Base-by-base conservation (phyloP, 805 yeast genomes). In the Cyberlindnera maritima region DNA sequence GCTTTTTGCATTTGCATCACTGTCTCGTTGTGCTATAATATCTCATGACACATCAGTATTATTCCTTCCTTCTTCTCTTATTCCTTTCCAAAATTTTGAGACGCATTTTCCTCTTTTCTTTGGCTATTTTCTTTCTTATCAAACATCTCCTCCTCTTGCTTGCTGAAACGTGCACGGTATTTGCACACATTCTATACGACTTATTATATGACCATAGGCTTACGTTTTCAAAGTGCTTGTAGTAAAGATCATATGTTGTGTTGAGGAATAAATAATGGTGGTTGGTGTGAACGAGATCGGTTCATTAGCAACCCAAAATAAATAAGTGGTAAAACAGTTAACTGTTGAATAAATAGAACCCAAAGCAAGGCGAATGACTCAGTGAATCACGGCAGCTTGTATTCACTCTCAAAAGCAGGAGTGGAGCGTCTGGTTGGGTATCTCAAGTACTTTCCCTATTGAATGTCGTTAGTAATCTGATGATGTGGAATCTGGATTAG, bases 371-470 rank as follows among this genome's bases (percentile, higher is more conserved):
- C 2, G 17, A 21, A 26, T 6, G 32, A n/a, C n/a, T n/a, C n/a
- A n/a, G 21, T 17, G 13, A 20, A 20, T 46, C 36, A 48, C 39
- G 55, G 47, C 39, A 53, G 47, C 39, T 54, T 56, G 46, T 48
- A 57, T 23, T 57, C 61, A 3, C 55, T 47, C 35, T 56, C 61
- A 41, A 51, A 46, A 18, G 55, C 54, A 3, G 60, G 60, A 19
- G 53, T 49, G 13, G 52, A 39, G 23, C 61, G 54, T 56, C 60
- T 56, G 43, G 51, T 55, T 17, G 52, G 50, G 17, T 42, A 44
- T 53, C 61, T 55, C 19, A 58, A 47, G 44, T 47, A 56, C 41
- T 53, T 54, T 20, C 61, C 61, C 55, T 55, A 33, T 29, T 7
- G 9, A 21, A 6, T 21, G 5, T 5, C 9, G 25, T 21, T 21